phyloP scores from a whole-genome alignment of 768 basidiomycete species.

The Trametes maxima region DNA sequence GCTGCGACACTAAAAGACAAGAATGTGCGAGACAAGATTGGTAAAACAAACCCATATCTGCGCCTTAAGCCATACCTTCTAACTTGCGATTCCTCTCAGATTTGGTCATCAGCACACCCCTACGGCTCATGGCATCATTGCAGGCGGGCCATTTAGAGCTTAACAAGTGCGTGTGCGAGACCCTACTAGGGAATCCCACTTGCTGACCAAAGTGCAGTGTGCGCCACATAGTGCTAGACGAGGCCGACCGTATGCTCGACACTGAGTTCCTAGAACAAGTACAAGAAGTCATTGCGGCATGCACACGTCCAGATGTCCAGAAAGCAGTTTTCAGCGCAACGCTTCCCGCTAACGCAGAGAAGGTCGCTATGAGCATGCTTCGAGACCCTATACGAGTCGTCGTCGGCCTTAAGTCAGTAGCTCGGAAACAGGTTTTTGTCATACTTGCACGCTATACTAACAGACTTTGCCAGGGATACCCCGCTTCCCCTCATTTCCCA shows the following conservation, averaged over 20 bases:
- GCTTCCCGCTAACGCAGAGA: constrained; percentile 85
- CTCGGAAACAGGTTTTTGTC: not conserved
- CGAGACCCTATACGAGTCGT: constrained; percentile 88
- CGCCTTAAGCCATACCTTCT: not conserved
- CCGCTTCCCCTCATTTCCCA: constrained; percentile 91
- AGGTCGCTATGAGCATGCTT: constrained; percentile 83
- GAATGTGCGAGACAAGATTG: constrained; percentile 72
- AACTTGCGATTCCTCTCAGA: constrained; percentile 48
- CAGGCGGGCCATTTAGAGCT: constrained; percentile 67
- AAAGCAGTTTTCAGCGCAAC: constrained; percentile 96
- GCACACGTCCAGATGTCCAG: constrained; percentile 67
- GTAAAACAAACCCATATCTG: constrained; percentile 44
- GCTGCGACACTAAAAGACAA: constrained; percentile 80
- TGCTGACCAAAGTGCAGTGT: constrained; percentile 52
- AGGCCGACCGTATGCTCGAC: constrained; percentile 91
- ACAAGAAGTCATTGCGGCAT: constrained; percentile 82
- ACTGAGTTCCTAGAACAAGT: constrained; percentile 86
- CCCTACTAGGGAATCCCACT: constrained; percentile 6
- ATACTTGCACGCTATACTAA: not conserved
- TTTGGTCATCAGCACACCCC: constrained; percentile 89
- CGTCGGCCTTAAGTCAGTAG: constrained; percentile 89
- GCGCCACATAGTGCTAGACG: constrained; percentile 84
- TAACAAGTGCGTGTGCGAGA: constrained; percentile 58
- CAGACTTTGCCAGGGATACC: constrained; percentile 66
- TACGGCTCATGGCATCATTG: constrained; percentile 82